A percentile compares a stretch with the other conserved stretches of the same genome.
Conservation (phyloP, 2,329 filamentous ascomycete species). For the Aciculosporium take region DNA sequence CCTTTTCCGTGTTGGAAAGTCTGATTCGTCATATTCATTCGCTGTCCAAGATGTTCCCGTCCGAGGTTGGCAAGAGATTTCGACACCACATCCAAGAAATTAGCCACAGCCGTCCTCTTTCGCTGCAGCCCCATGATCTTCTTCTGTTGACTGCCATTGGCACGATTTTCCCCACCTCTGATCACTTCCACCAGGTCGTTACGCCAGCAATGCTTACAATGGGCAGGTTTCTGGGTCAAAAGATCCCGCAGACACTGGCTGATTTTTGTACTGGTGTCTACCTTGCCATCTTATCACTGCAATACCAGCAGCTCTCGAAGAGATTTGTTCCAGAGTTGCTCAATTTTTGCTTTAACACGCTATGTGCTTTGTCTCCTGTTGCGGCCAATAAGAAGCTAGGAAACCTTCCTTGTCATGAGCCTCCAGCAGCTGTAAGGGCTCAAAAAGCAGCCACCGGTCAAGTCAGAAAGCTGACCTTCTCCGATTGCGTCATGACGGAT, state of each 20-base stretch:
- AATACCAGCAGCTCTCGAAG: slow-evolving; percentile 74
- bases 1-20: slow-evolving; percentile 60
- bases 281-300: slow-evolving; percentile 60
- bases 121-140: slow-evolving; percentile 55
- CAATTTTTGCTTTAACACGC: slow-evolving; percentile 63
- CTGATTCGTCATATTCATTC: slow-evolving; percentile 86
- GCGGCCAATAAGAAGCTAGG: slow-evolving; percentile 33
- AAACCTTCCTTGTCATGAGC: slow-evolving; percentile 47
- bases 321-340: slow-evolving; percentile 81
- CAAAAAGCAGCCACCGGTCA: slow-evolving; percentile 24
- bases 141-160: slow-evolving; percentile 71
- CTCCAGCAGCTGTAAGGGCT: slow-evolving; percentile 36
- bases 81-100: slow-evolving; percentile 55
- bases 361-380: slow-evolving; percentile 50
- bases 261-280: slow-evolving; percentile 66
- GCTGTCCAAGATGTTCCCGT: slow-evolving; percentile 70
- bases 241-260: slow-evolving; percentile 46
- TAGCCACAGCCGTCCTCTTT: slow-evolving; percentile 31
- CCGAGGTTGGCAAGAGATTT: slow-evolving; percentile 65
- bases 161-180: slow-evolving; percentile 82
- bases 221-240: slow-evolving; percentile 68
- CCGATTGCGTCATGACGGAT: slow-evolving; percentile 34
- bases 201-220: slow-evolving; percentile 85
- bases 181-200: slow-evolving; percentile 91
- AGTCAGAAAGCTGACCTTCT: slow-evolving; percentile 42